A percentile compares a stretch with the other conserved stretches of the same genome.
These are phyloP conservation scores for Suillus brevipes DNA, from an alignment of 768 basidiomycete genomes.

Conservation along the genomic window DNA sequence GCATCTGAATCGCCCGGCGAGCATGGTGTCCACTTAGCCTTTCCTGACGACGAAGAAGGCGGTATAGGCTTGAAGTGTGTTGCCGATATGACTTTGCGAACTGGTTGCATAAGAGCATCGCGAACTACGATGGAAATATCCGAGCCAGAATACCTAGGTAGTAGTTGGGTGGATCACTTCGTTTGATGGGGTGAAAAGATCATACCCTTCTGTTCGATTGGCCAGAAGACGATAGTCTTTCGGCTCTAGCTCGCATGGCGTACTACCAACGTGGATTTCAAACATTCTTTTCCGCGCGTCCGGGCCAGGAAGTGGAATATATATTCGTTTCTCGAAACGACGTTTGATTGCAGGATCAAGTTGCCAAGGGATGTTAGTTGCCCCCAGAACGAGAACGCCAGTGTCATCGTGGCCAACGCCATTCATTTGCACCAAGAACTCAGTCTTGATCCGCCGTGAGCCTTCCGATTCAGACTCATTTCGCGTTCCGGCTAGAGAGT, in stretches of 20 bases:
- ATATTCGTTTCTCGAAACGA: slow-evolving; percentile 97
- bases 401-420: slow-evolving; percentile 98
- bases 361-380: slow-evolving; percentile 99
- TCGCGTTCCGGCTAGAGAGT: slow-evolving; percentile 91
- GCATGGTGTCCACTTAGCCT: slow-evolving; percentile 87
- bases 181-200: slow-evolving; percentile 8
- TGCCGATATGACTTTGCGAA: slow-evolving; percentile 92
- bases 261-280: slow-evolving; percentile 91
- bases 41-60: slow-evolving; percentile 21
- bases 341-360: slow-evolving; percentile 97
- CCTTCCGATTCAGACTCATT: slow-evolving; percentile 98
- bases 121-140: slow-evolving; percentile 94
- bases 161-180: not conserved
- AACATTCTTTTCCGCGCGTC: slow-evolving; percentile 96
- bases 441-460: slow-evolving; percentile 95
- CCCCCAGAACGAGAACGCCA: slow-evolving; percentile 93
- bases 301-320: slow-evolving; percentile 93
- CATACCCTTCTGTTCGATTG: slow-evolving; percentile 80
- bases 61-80: slow-evolving; percentile 84
- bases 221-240: slow-evolving; percentile 84
- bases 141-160: slow-evolving; percentile 78
- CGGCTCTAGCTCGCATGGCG: slow-evolving; percentile 78
- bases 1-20: slow-evolving; percentile 90
- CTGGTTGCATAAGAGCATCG: slow-evolving; percentile 98
- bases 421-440: slow-evolving; percentile 98